Evolutionary conservation across 2,329 filamentous ascomycete genomes (phyloP).

Genomic region (Hirsutella thompsonii): DNA sequence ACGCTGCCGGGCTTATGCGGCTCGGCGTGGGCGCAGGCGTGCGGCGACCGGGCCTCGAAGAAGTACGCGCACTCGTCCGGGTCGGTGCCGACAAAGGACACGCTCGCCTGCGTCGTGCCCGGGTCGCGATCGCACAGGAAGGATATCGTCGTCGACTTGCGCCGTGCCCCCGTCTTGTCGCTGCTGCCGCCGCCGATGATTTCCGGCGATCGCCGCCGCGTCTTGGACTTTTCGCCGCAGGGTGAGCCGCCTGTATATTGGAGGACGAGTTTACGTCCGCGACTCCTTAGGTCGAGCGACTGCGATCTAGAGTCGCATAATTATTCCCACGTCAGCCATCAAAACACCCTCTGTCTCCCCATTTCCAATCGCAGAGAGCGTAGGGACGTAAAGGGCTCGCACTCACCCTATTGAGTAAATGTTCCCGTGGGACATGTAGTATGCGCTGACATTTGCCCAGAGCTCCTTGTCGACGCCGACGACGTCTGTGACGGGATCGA

Average conservation of each 20-base stretch:
- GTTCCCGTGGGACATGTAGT: constrained; percentile 53
- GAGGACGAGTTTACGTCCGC: constrained; percentile 63
- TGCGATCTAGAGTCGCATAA: no score
- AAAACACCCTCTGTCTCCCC: no score
- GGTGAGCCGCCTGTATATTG: constrained; percentile 69
- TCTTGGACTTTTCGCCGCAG: constrained; percentile 35
- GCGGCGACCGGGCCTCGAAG: constrained; percentile 79
- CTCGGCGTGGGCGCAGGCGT: constrained; percentile 60
- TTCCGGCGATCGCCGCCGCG: constrained; percentile 1
- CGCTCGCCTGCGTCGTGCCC: constrained; percentile 48
- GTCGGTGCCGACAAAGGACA: constrained; percentile 73
- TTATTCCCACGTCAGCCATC: no score
- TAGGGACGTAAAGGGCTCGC: no score
- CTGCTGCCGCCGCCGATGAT: constrained; percentile 15
- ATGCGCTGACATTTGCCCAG: constrained; percentile 69
- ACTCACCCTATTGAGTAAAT: constrained; percentile 63
- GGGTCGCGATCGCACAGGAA: constrained; percentile 87
- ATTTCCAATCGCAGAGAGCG: no score
- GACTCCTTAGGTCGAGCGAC: constrained; percentile 38
- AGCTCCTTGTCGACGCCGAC: constrained; percentile 47
- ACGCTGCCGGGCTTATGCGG: constrained; percentile 61
- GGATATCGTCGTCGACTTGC: constrained; percentile 78
- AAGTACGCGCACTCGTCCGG: constrained; percentile 90
- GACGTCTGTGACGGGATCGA: constrained; percentile 49
- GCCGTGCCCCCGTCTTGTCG: constrained; percentile 20